Conservation (phyloP, 2,329 filamentous ascomycete species). For the Beauveria sp. region DNA sequence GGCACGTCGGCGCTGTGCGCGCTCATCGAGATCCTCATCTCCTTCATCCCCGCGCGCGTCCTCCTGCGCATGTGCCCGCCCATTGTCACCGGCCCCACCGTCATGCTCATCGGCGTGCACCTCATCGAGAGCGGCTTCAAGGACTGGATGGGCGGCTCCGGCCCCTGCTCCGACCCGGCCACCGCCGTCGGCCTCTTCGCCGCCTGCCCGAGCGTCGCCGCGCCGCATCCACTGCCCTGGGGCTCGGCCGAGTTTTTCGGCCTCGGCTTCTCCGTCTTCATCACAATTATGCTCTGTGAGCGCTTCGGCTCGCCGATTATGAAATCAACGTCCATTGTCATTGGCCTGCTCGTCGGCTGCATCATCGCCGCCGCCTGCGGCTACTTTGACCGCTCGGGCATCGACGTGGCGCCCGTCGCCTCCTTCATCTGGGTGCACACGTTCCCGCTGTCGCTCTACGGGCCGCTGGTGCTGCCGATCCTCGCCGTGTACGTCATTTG, state of each 20-base stretch:
- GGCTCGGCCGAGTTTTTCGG: constrained; percentile 71
- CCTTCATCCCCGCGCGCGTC: constrained; percentile 62
- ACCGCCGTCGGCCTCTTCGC: constrained; percentile 47
- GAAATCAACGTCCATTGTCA: constrained; percentile 70
- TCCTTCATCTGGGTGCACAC: constrained; percentile 77
- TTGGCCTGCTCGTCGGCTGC: constrained; percentile 67
- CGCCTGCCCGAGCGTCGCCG: constrained; percentile 58
- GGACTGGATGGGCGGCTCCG: constrained; percentile 71
- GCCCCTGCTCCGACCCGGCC: constrained; percentile 44
- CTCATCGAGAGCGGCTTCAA: constrained; percentile 65
- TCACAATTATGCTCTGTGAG: constrained; percentile 73
- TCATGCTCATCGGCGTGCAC: constrained; percentile 64
- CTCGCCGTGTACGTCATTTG: constrained; percentile 64
- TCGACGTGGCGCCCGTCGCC: constrained; percentile 61
- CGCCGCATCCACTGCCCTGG: constrained; percentile 68
- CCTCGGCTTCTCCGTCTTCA: constrained; percentile 72
- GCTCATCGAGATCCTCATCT: constrained; percentile 64
- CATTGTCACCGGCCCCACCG: constrained; percentile 66
- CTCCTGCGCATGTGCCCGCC: constrained; percentile 72
- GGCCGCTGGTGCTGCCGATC: constrained; percentile 64
- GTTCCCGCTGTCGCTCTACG: constrained; percentile 65
- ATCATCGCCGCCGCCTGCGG: constrained; percentile 71
- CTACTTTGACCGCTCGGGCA: constrained; percentile 68
- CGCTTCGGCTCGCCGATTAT: constrained; percentile 77
- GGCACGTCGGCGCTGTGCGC: constrained; percentile 61